These are phyloP conservation scores for Phytophthora rubi DNA, from an alignment of 352 stramenopile genomes.

Conservation along the genomic window DNA sequence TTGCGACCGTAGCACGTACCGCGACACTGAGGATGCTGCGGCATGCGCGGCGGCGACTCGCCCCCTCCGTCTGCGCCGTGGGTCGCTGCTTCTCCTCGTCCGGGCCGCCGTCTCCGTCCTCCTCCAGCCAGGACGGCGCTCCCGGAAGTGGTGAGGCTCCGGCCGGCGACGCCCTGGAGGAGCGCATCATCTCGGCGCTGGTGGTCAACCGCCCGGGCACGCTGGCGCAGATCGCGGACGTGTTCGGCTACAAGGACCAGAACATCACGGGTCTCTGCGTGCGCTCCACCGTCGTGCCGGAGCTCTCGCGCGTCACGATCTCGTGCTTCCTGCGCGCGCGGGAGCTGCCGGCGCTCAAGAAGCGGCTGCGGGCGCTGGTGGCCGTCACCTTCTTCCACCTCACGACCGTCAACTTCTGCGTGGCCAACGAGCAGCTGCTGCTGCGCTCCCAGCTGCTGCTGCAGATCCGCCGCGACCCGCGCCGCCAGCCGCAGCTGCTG, in stretches of 20 bases:
- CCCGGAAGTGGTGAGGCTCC: no score
- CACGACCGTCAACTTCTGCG: constrained; percentile 66
- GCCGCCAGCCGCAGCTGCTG: constrained; percentile 37
- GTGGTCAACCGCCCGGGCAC: constrained; percentile 76
- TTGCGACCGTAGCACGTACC: no score
- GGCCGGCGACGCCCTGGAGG: constrained; percentile 31
- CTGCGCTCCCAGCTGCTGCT: constrained; percentile 70
- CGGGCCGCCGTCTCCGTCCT: not conserved
- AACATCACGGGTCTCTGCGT: constrained; percentile 82
- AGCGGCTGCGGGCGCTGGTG: constrained; percentile 64
- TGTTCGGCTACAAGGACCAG: constrained; percentile 73
- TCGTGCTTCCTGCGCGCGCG: constrained; percentile 61
- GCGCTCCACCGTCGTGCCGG: constrained; percentile 71
- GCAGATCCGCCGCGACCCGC: constrained; percentile 37
- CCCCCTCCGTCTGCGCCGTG: constrained; percentile 9
- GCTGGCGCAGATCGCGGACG: constrained; percentile 70
- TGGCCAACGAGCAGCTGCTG: constrained; percentile 69
- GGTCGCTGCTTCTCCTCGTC: constrained; percentile 7
- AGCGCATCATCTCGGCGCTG: constrained; percentile 78
- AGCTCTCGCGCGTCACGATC: constrained; percentile 82
- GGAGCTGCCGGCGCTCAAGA: constrained; percentile 63
- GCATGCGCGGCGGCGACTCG: constrained; percentile 18
- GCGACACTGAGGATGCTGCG: constrained; percentile 14
- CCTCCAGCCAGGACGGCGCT: no score
- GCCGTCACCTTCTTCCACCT: constrained; percentile 84